These are phyloP conservation scores for Cronartium quercuum DNA, from an alignment of 1,284 basidiomycete species.

Conservation along the genomic window DNA sequence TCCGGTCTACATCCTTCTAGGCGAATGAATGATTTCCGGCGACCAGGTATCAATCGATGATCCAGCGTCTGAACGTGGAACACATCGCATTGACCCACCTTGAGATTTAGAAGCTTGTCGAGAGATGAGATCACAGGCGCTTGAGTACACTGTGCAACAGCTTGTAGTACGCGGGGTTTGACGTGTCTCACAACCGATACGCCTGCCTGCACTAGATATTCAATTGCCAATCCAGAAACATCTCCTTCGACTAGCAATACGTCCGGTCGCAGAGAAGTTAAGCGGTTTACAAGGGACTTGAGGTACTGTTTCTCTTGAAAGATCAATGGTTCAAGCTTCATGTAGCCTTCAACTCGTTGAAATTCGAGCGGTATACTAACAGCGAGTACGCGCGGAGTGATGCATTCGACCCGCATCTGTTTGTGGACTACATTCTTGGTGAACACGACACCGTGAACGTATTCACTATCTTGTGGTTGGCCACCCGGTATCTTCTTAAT, in stretches of 20 bases:
- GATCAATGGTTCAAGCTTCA: conserved; percentile 85
- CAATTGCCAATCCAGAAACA: conserved; percentile 84
- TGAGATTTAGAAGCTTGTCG: conserved; percentile 86
- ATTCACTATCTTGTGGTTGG: conserved; percentile 82
- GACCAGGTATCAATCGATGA: conserved; percentile 77
- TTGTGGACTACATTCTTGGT: conserved; percentile 98
- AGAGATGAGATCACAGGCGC: conserved; percentile 91
- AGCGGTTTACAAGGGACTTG: conserved; percentile 76
- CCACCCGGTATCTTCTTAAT: conserved; percentile 98
- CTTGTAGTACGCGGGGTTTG: conserved; percentile 77
- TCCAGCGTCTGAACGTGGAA: conserved; percentile 91
- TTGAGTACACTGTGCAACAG: conserved; percentile 87
- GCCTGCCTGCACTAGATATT: conserved; percentile 76
- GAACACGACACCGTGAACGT: conserved; percentile 84
- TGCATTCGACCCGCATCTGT: conserved; percentile 54
- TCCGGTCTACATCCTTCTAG: conserved; percentile 90
- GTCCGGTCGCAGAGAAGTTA: conserved; percentile 83
- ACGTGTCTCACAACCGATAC: conserved; percentile 87
- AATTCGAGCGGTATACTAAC: conserved; percentile 95
- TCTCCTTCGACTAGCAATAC: conserved; percentile 86
- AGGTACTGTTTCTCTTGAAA: conserved; percentile 94
- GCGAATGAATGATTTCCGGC: conserved; percentile 88
- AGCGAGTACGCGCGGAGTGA: conserved; percentile 83
- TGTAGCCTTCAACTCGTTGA: conserved; percentile 83
- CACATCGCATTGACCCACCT: conserved; percentile 78